A percentile compares a stretch with the other conserved stretches of the same genome.
phyloP scores from a whole-genome alignment of 2,329 filamentous ascomycete genomes.

The Hymenoscyphus scutula region DNA sequence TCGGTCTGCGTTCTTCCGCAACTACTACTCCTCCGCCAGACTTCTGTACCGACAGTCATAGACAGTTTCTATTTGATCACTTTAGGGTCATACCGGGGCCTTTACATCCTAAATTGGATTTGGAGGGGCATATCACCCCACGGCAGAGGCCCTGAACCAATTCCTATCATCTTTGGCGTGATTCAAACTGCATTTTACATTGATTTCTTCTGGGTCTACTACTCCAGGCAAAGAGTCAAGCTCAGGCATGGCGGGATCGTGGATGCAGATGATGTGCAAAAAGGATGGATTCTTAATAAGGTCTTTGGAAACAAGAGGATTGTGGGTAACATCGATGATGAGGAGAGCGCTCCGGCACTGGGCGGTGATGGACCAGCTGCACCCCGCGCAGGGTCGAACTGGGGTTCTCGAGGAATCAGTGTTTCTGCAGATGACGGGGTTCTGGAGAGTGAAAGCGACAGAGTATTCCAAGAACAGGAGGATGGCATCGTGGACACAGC shows the following conservation, averaged over 20 bases:
- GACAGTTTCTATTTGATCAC: conserved; percentile 93
- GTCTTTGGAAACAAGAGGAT: conserved; percentile 71
- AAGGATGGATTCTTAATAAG: conserved; percentile 78
- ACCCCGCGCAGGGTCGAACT: conserved; percentile 37
- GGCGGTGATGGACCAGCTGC: conserved; percentile 26
- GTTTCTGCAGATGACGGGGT: conserved; percentile 64
- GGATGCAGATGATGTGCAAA: conserved; percentile 81
- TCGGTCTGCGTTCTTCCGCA: conserved; percentile 89
- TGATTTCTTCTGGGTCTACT: conserved; percentile 98
- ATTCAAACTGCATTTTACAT: conserved; percentile 87
- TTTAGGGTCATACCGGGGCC: conserved; percentile 79
- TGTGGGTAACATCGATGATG: conserved; percentile 37
- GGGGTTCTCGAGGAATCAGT: conserved; percentile 64
- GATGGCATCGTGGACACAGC: conserved; percentile 48
- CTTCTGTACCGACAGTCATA: conserved; percentile 92
- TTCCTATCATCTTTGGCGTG: conserved; percentile 81
- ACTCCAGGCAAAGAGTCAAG: conserved; percentile 89
- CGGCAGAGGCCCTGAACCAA: conserved; percentile 62
- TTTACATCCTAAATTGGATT: conserved; percentile 94
- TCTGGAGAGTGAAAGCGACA: conserved; percentile 48
- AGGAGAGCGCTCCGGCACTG: conserved; percentile 28
- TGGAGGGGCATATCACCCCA: conserved; percentile 60
- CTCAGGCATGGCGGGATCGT: conserved; percentile 83
- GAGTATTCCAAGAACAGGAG: conserved; percentile 41
- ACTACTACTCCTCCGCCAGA: conserved; percentile 86